Base-by-base conservation (phyloP, 176 grass and related monocot genomes). In the Carex littledalei region DNA sequence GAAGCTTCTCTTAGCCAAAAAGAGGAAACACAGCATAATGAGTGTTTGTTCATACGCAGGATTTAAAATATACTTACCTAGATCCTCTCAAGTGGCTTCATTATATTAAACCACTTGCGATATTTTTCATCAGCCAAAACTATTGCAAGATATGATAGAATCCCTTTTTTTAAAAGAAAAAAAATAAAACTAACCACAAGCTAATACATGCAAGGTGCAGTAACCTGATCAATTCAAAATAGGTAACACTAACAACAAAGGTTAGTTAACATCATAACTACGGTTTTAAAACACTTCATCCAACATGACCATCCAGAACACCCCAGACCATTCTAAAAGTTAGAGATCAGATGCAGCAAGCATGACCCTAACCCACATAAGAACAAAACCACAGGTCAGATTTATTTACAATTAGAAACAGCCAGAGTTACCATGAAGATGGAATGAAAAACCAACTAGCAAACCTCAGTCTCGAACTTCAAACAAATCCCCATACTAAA, bases 401-500 rank as follows among this genome's bases (percentile, higher is more conserved):
- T 53, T 6, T 53, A 76, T 76, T 76, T 76, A 82, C 57, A 82
- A 63, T 29, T 76, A 82, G 32, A 82, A 63, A 67, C 62, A 45
- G 24, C 21, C 22, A 61, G n/a, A 47, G 39, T 29, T 39, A 83
- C 41, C 78, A 67, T 50, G 15, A 67, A 62, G 39, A 62, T 17
- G 12, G 10, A 43, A 43, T 31, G 11, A 14, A 76, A 11, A 77
- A 55, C 32, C 57, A 80, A 83, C 83, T 91, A 99, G 57, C 96
- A 92, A 32, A 99, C 70, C 56, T 99, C 73, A 32, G 91, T 91
- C 75, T 95, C 88, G 16, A 98, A 98, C 81, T 95, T 98, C 18
- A 98, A 88, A 83, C 89, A 93, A 84, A 99, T 95, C 15, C 96
- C 93, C 91, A 94, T 95, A 84, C 93, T 95, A 63, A 99, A 99